These are phyloP conservation scores for Umbelopsis isabellina DNA, from an alignment of 192 early-diverging fungal species.

Conservation along the genomic window DNA sequence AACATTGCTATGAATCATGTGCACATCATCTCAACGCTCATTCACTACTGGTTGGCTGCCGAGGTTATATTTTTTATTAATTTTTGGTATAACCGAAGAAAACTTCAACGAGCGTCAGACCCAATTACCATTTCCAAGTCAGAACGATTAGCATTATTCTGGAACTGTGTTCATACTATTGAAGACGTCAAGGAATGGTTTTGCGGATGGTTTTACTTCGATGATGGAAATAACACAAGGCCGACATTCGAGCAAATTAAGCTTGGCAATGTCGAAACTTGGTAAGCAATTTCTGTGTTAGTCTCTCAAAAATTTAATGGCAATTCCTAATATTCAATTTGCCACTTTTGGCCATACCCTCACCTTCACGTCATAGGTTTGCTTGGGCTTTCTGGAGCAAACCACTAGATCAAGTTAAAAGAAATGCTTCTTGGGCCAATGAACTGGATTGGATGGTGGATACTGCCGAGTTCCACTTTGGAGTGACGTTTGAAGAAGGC, in stretches of 20 bases:
- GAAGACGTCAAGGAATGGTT: slow-evolving; percentile 32
- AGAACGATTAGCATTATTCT: slow-evolving; percentile 21
- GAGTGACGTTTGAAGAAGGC: slow-evolving; percentile 44
- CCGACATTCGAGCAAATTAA: slow-evolving; percentile 34
- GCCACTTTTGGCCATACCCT: slow-evolving; percentile 5
- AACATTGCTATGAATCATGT: not conserved
- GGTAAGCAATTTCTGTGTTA: slow-evolving; percentile 25
- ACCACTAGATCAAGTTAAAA: slow-evolving; percentile 37
- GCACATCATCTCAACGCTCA: slow-evolving; percentile 6
- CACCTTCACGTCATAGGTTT: slow-evolving; percentile 40
- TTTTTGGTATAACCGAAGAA: slow-evolving; percentile 25
- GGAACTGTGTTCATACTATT: slow-evolving; percentile 35
- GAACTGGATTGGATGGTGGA: slow-evolving; percentile 51
- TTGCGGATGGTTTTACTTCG: slow-evolving; percentile 40
- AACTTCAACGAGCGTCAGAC: slow-evolving; percentile 25
- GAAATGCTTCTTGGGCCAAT: slow-evolving; percentile 30
- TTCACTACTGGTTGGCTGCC: slow-evolving; percentile 30
- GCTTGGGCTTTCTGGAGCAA: slow-evolving; percentile 57
- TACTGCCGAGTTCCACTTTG: slow-evolving; percentile 36
- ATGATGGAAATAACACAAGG: slow-evolving; percentile 21
- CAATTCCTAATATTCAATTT: not conserved
- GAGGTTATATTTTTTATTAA: slow-evolving; percentile 38
- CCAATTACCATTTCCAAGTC: slow-evolving; percentile 12
- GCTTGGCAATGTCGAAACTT: slow-evolving; percentile 33
- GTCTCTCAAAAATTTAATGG: not conserved